A percentile compares a stretch with the other conserved stretches of the same genome.
Conservation (phyloP, 805 yeast species). For the Saccharomycodes ludwigii region DNA sequence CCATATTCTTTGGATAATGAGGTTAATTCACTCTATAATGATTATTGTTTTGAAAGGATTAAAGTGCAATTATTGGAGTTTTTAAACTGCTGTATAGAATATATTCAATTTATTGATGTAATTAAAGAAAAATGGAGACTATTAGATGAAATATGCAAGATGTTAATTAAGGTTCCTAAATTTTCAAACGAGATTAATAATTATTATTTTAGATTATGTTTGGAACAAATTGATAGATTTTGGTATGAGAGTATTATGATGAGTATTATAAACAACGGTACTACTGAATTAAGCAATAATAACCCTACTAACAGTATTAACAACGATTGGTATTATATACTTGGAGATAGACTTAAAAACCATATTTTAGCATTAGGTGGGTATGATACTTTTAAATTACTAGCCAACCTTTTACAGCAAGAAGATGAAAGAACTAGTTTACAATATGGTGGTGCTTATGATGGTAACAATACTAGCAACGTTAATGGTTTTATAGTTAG, state of each 20-base stretch:
- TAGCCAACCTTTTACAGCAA: too few relatives aligned
- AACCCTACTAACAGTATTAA: too few relatives aligned
- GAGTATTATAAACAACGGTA: too few relatives aligned
- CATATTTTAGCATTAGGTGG: too few relatives aligned
- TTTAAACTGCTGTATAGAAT: constrained; percentile 23
- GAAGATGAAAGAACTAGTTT: too few relatives aligned
- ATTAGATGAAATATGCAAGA: constrained; percentile 18
- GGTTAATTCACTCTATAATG: constrained; percentile 11
- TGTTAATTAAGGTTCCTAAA: constrained; percentile 20
- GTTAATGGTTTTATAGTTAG: too few relatives aligned
- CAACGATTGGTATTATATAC: neutral
- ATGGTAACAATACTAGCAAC: too few relatives aligned
- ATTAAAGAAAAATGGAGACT: constrained; percentile 11
- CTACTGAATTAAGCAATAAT: too few relatives aligned
- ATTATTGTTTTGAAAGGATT: constrained; percentile 25
- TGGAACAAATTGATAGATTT: constrained; percentile 22
- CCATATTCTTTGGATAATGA: constrained; percentile 19
- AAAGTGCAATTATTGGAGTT: constrained; percentile 21
- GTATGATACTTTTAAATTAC: too few relatives aligned
- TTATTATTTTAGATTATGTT: constrained; percentile 24
- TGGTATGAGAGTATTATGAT: constrained; percentile 11
- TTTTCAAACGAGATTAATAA: constrained; percentile 23
- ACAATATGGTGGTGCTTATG: too few relatives aligned
- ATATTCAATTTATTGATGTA: constrained; percentile 9
- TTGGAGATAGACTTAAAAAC: constrained; percentile 1